phyloP scores from a whole-genome alignment of 352 stramenopile genomes.

The Phytophthora pluvialis region DNA sequence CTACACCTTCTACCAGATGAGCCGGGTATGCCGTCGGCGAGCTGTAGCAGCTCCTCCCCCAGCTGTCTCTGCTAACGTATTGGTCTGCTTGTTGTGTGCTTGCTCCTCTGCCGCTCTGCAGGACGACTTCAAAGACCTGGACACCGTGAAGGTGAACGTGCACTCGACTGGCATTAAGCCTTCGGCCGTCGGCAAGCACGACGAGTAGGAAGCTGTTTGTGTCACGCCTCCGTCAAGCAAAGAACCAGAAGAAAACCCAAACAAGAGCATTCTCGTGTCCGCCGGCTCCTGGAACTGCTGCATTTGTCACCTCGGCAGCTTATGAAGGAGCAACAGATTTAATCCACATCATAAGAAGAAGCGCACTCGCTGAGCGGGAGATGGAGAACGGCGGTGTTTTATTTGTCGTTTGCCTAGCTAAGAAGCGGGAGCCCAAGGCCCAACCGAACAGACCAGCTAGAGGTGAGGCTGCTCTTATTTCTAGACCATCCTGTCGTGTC shows the following conservation, averaged over 20 bases:
- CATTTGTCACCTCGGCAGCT: background rate
- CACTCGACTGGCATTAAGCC: slow-evolving; percentile 82
- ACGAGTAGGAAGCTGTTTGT: slow-evolving; percentile 19
- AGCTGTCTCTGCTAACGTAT: background rate
- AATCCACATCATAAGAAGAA: slow-evolving; percentile 1
- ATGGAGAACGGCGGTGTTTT: background rate
- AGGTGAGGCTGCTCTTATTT: background rate
- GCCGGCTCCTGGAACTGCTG: background rate
- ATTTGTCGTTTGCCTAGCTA: background rate
- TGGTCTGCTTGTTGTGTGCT: background rate
- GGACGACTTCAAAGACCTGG: slow-evolving; percentile 85
- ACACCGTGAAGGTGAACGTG: slow-evolving; percentile 83
- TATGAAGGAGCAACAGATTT: background rate
- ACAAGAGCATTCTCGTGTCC: background rate
- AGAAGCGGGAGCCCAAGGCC: background rate
- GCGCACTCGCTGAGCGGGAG: background rate
- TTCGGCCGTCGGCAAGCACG: slow-evolving; percentile 62
- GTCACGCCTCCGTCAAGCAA: background rate
- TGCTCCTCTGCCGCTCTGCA: slow-evolving; percentile 23
- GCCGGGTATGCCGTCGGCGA: slow-evolving; percentile 48
- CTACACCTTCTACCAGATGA: slow-evolving; percentile 87
- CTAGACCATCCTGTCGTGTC: background rate
- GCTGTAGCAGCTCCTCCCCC: background rate
- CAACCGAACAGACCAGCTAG: background rate
- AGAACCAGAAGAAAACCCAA: background rate